Base-by-base conservation (phyloP, 305 asterid species). In the Fraxinus sp. region DNA sequence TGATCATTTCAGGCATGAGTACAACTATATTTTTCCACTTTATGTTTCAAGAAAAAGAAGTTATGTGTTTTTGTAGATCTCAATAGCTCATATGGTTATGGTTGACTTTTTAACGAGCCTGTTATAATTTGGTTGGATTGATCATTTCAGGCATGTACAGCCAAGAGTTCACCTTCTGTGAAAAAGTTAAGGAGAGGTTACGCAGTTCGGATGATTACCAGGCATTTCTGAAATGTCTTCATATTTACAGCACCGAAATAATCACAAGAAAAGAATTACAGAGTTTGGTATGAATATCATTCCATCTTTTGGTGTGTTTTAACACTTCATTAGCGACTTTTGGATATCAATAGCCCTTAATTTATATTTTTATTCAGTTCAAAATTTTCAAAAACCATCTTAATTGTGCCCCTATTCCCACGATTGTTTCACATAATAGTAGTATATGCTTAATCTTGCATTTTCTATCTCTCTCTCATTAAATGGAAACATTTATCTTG, bases 171-270 rank as follows among this genome's bases (percentile, higher is more conserved):
- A 81, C 91, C 57, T 97, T 97, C 85, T 95, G 98, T 90, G 99
- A 97, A 82, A 93, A 93, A 86, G 99, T 97, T 77, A 97, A 95
- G 89, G 99, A 95, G 89, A 93, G 94, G 87, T 87, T 97, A 81
- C 89, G 78, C 79, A 93, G 92, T 88, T 91, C 97, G 33, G 97
- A 92, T 75, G 98, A 93, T 87, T 97, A 95, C 90, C 98, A 97
- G 89, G 99, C 94, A 78, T 97, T 97, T 86, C 90, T 97, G 88
- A 97, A 97, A 86, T 97, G 99, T 86, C 98, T 97, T 87, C 94
- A 95, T 90, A 93, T 97, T 82, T 97, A 92, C 90, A 97, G 98
- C 87, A 91, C 96, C 82, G 99, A 97, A 89, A 95, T 93, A 87
- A 97, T 97, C 80, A 95, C 97, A 36, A 95, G 96, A 86, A 91